Conservation (phyloP, 2,329 filamentous ascomycete species). For the Beauveria brongniartii region DNA sequence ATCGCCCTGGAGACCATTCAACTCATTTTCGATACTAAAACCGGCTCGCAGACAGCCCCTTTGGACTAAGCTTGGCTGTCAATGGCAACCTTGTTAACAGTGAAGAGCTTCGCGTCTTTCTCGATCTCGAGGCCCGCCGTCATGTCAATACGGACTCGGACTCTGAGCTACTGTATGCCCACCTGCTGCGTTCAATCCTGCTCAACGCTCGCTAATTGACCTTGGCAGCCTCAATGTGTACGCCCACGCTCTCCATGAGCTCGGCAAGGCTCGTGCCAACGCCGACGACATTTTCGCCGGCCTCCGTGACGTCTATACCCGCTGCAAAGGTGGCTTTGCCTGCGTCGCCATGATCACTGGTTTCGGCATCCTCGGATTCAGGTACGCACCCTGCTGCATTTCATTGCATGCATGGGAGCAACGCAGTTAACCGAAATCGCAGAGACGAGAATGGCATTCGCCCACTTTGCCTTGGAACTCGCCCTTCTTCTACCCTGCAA, state of each 20-base stretch:
- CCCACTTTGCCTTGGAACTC: conserved; percentile 69
- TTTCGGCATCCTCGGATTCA: conserved; percentile 72
- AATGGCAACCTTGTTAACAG: conserved; percentile 86
- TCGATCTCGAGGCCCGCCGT: conserved; percentile 71
- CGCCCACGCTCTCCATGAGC: conserved; percentile 71
- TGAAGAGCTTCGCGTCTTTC: conserved; percentile 57
- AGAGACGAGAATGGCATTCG: conserved; percentile 58
- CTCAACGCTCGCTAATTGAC: conserved; percentile 6
- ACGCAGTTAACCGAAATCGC: conserved; percentile 44
- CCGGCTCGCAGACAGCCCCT: conserved; percentile 52
- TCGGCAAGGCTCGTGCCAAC: conserved; percentile 74
- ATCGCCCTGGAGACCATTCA: neutral
- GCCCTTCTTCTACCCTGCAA: conserved; percentile 54
- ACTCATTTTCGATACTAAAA: neutral
- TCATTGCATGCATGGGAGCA: neutral
- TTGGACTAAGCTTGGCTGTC: conserved; percentile 55
- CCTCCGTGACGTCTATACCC: conserved; percentile 62
- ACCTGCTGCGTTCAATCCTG: neutral
- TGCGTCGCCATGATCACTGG: conserved; percentile 76
- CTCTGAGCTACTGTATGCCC: conserved; percentile 60
- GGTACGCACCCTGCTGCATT: conserved; percentile 24
- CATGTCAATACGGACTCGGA: conserved; percentile 90
- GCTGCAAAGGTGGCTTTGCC: conserved; percentile 68
- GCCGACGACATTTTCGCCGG: conserved; percentile 68
- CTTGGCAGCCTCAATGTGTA: conserved; percentile 64